Evolutionary conservation across 768 basidiomycete genomes (phyloP), one percentile per base, ranked within the genome.

Genomic region (Nidularia pulvinata): DNA sequence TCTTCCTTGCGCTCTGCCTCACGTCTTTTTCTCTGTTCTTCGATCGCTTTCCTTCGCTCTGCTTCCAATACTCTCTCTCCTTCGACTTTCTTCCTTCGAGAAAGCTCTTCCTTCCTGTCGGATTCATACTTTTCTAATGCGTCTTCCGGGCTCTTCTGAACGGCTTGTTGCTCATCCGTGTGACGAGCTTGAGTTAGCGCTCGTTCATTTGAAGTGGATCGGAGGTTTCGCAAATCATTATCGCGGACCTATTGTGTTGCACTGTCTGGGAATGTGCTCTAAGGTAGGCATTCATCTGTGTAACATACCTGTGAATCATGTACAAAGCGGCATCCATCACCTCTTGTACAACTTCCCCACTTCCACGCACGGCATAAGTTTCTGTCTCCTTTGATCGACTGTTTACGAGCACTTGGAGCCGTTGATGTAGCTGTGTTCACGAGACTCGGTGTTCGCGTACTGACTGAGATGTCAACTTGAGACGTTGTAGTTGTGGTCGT

Each of bases 261-360:
- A 4, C 16, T 16, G 9, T 13, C 19, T 11, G 13, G 9, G 22
- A 37, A 16, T 42, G 14, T 42, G 7, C 16, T 51, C 13, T 2
- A 39, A 53, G 53, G 30, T 39, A 14, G 6, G 6, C 33, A 10
- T 46, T 46, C 50, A 22, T 42, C 46, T 16, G 3, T 1, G n/a
- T 9, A n/a, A 39, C 10, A 14, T 59, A 74, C 72, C n/a, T 67
- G 58, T 4, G 62, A 50, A 39, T 65, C 61, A 48, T 77, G 76
- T 7, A n/a, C 46, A 48, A 64, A 76, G 47, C 62, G 56, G 52
- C 76, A 76, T 46, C 64, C 65, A 6, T 62, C 51, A 14, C 74
- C 75, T 55, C 60, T 69, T 50, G 59, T 53, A 59, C 77, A 77
- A 6, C 61, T 64, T 43, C 76, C 75, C 49, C 63, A 63, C 47